Evolutionary conservation across 345 rosid genomes (phyloP).

Genomic region (Eucalyptus sideroxylon): DNA sequence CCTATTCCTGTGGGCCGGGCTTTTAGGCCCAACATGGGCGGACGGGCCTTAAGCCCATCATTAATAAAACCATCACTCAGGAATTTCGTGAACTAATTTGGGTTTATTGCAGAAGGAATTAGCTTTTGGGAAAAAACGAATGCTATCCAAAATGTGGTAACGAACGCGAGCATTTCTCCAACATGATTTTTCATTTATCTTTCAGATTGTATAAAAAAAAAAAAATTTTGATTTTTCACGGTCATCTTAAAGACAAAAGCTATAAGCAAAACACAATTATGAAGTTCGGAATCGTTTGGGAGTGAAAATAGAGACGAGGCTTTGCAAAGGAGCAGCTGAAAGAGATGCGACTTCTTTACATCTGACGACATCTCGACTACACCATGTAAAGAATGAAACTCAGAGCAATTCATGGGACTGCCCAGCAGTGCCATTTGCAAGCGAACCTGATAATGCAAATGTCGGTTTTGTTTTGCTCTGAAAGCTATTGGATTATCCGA

Average conservation of each 20-base stretch:
- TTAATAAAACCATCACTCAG: no score
- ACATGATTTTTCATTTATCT: neutral
- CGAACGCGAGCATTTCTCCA: neutral
- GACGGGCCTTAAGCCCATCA: no score
- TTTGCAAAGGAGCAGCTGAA: no score
- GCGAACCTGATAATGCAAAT: neutral
- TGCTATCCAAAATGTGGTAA: neutral
- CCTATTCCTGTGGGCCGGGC: no score
- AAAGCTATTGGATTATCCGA: neutral
- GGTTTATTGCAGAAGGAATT: neutral
- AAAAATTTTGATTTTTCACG: accelerated
- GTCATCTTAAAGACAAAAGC: neutral
- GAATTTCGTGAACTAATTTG: neutral
- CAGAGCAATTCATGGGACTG: neutral
- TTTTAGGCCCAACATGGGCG: no score
- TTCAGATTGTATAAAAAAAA: neutral
- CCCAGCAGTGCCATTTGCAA: neutral
- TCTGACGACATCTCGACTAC: neutral
- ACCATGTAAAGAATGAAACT: neutral
- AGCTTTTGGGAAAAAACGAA: neutral
- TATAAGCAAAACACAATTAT: neutral
- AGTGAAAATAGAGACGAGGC: no score
- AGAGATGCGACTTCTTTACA: no score
- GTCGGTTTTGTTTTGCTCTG: neutral
- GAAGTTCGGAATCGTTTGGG: neutral